Evolutionary conservation across 139 green algal genomes (phyloP).

Genomic region (Tetradesmus obliquus): DNA sequence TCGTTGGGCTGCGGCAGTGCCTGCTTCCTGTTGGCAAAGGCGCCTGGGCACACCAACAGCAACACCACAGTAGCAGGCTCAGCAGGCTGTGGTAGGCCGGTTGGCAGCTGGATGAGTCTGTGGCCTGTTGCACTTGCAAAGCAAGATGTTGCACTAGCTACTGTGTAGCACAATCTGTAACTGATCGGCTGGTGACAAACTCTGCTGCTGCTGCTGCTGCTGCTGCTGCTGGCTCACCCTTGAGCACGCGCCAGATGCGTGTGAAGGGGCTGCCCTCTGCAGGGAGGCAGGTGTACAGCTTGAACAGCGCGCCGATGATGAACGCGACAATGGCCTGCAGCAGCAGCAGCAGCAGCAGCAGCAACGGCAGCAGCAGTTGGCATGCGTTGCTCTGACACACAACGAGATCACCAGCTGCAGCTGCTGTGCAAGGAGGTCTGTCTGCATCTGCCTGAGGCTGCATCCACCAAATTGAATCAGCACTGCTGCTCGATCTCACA

Average conservation of each 20-base stretch:
- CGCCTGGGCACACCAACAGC: neutral
- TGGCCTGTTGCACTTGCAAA: too few species aligned
- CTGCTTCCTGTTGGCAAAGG: slow-evolving; percentile 26
- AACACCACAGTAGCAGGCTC: neutral
- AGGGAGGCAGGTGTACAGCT: slow-evolving; percentile 33
- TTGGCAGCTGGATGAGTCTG: too few species aligned
- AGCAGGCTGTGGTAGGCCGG: too few species aligned
- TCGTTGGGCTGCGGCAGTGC: neutral
- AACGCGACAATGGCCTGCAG: slow-evolving; percentile 24
- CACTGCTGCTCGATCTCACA: too few species aligned
- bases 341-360: neutral
- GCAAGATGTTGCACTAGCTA: neutral
- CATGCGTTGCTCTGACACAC: neutral
- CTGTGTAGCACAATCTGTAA: neutral
- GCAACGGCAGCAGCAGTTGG: neutral
- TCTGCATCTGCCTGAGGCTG: too few species aligned
- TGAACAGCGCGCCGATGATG: slow-evolving; percentile 36
- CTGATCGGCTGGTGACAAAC: too few species aligned
- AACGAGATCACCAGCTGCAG: neutral
- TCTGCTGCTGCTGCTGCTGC: neutral
- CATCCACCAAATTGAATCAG: too few species aligned
- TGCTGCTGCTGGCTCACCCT: neutral
- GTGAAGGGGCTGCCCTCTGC: slow-evolving; percentile 41
- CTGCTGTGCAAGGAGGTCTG: too few species aligned
- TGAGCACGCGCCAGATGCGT: slow-evolving; percentile 44